Conservation (phyloP, 257 asterid species). For the Handroanthus guayacan region DNA sequence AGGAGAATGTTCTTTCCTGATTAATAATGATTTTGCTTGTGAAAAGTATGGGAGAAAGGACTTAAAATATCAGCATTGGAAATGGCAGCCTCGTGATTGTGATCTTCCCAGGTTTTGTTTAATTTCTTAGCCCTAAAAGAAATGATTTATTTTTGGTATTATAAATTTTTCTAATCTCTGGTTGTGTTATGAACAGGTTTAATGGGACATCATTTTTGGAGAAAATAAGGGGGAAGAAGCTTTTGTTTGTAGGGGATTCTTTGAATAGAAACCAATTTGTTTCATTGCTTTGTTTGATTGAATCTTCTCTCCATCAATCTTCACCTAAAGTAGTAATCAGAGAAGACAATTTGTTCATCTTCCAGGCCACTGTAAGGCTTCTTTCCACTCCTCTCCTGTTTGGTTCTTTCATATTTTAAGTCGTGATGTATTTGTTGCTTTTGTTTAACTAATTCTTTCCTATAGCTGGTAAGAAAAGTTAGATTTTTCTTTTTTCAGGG, state of each 20-base stretch:
- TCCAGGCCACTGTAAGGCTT: slow-evolving; percentile 47
- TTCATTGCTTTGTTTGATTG: slow-evolving; percentile 64
- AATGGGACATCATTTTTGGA: slow-evolving; percentile 60
- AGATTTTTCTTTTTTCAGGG: too few relatives aligned
- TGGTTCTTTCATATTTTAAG: background rate
- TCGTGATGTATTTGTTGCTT: background rate
- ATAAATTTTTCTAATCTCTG: background rate
- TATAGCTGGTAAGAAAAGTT: too few relatives aligned
- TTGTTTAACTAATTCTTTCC: too few relatives aligned
- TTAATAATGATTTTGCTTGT: slow-evolving; percentile 47
- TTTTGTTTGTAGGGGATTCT: slow-evolving; percentile 77
- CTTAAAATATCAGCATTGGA: slow-evolving; percentile 58
- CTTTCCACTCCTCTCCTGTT: background rate
- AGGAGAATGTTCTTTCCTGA: slow-evolving; percentile 51
- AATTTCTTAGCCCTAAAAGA: background rate
- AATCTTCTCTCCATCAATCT: slow-evolving; percentile 39
- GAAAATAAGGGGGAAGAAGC: slow-evolving; percentile 65
- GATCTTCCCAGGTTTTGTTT: slow-evolving; percentile 57
- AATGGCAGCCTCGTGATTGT: slow-evolving; percentile 72
- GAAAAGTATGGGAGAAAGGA: slow-evolving; percentile 61
- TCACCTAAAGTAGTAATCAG: slow-evolving; percentile 30
- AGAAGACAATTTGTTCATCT: slow-evolving; percentile 45
- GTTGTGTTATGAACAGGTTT: slow-evolving; percentile 45
- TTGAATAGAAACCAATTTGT: slow-evolving; percentile 65
- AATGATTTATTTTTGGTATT: too few relatives aligned